Conservation (phyloP, 495 filamentous ascomycete species). For the Penicillium waksmanii region DNA sequence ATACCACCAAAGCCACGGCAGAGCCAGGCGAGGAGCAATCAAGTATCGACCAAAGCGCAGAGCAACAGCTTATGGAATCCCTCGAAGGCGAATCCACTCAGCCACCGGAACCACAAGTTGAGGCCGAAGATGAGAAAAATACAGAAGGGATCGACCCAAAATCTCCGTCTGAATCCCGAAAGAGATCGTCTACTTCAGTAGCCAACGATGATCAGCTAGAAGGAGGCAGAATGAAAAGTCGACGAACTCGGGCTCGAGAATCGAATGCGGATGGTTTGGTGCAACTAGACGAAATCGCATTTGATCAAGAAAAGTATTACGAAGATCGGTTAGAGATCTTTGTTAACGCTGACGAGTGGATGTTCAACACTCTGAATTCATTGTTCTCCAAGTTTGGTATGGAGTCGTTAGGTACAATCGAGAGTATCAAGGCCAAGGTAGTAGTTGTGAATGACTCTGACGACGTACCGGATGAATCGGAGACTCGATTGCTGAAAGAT, state of each 20-base stretch:
- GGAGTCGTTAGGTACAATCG: constrained; percentile 49
- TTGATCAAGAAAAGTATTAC: constrained; percentile 71
- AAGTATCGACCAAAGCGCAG: constrained; percentile 45
- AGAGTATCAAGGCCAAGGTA: constrained; percentile 41
- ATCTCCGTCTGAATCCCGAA: constrained; percentile 39
- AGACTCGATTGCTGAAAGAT: constrained; percentile 50
- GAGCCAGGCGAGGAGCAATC: constrained; percentile 45
- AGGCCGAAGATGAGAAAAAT: constrained; percentile 28
- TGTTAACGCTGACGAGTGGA: constrained; percentile 71
- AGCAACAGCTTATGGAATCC: constrained; percentile 48
- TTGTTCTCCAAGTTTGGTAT: constrained; percentile 70
- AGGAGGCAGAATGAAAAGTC: constrained; percentile 74
- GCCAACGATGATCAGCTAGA: constrained; percentile 55
- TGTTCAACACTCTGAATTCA: constrained; percentile 70
- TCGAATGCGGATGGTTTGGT: constrained; percentile 59
- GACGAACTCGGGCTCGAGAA: constrained; percentile 79
- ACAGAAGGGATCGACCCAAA: constrained; percentile 38
- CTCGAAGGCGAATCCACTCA: constrained; percentile 39
- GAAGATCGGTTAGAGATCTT: constrained; percentile 71
- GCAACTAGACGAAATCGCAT: constrained; percentile 53
- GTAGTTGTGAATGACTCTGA: constrained; percentile 23
- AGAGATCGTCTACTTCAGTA: constrained; percentile 55
- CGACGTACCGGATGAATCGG: constrained; percentile 22
- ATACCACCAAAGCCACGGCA: constrained; percentile 5
- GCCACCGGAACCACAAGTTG: constrained; percentile 21